Evolutionary conservation across 2,329 filamentous ascomycete genomes (phyloP).

Genomic region (Verticillium alfalfae): DNA sequence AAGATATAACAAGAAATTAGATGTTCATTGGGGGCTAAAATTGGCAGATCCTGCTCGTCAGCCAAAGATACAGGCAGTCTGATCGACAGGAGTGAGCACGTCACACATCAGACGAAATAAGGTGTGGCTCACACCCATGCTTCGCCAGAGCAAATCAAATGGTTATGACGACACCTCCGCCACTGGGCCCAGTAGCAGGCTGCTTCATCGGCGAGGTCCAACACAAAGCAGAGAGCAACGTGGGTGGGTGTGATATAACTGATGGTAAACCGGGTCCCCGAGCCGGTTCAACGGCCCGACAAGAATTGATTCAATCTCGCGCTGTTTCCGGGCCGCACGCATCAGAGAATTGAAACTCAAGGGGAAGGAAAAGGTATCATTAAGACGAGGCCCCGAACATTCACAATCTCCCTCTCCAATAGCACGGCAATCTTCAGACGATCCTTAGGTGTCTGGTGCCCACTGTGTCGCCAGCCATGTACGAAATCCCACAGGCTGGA

Average conservation of each 20-base stretch:
- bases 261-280: no score
- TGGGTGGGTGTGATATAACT: neutral
- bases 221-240: neutral
- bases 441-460: slow-evolving; percentile 17
- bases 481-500: slow-evolving; percentile 45
- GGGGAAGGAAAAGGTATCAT: neutral
- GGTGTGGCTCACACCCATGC: neutral
- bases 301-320: neutral
- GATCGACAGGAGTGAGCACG: neutral
- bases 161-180: neutral
- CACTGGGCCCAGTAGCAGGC: neutral
- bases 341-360: no score
- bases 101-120: neutral
- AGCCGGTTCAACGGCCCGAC: no score
- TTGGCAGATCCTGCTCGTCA: neutral
- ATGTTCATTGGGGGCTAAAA: neutral
- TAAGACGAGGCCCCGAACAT: neutral
- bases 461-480: slow-evolving; percentile 49
- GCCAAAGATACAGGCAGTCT: neutral
- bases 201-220: neutral
- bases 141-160: neutral
- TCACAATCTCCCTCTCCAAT: neutral
- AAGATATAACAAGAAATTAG: neutral
- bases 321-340: neutral
- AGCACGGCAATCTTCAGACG: neutral